A percentile compares a stretch with the other conserved stretches of the same genome.
Evolutionary conservation across 163 green algal species (phyloP).

Genomic region (Chlorella variabilis): DNA sequence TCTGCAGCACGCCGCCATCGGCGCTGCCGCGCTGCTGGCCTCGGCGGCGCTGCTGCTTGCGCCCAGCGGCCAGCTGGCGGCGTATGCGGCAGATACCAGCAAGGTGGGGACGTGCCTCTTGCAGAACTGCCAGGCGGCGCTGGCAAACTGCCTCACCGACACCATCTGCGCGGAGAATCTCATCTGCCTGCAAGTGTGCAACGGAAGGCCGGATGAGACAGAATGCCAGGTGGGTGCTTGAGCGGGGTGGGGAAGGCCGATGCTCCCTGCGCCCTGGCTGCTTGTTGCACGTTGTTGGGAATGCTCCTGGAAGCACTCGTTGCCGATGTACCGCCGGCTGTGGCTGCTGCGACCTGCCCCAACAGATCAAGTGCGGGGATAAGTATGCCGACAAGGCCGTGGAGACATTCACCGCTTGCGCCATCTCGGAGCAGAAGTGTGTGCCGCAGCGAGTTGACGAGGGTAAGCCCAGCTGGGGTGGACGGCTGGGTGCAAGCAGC

Average conservation of each 20-base stretch:
- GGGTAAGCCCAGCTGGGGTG: conserved; percentile 26
- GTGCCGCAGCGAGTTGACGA: conserved; percentile 83
- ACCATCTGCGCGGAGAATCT: conserved; percentile 83
- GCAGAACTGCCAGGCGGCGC: conserved; percentile 66
- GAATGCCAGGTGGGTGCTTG: conserved; percentile 71
- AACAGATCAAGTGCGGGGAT: conserved; percentile 86
- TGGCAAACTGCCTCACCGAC: conserved; percentile 82
- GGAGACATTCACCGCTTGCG: conserved; percentile 86
- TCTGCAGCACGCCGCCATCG: neutral
- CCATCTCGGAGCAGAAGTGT: conserved; percentile 86
- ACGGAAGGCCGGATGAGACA: conserved; percentile 71
- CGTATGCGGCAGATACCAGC: conserved; percentile 52
- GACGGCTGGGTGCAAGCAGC: too few relatives aligned
- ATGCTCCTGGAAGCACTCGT: neutral
- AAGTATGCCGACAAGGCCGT: conserved; percentile 81
- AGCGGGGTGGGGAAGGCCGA: neutral
- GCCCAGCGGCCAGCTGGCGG: neutral
- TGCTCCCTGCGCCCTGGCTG: neutral
- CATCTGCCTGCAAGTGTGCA: conserved; percentile 77
- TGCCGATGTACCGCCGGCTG: neutral
- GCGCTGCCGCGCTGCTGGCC: neutral
- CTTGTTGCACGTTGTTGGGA: too few relatives aligned
- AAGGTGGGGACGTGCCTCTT: conserved; percentile 74
- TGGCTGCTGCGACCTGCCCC: too few relatives aligned
- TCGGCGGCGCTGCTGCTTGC: neutral